Percentiles rank a stretch among this genome's conserved stretches.
Conservation (phyloP, 345 rosid genomes). For the Syzygium aromaticum region DNA sequence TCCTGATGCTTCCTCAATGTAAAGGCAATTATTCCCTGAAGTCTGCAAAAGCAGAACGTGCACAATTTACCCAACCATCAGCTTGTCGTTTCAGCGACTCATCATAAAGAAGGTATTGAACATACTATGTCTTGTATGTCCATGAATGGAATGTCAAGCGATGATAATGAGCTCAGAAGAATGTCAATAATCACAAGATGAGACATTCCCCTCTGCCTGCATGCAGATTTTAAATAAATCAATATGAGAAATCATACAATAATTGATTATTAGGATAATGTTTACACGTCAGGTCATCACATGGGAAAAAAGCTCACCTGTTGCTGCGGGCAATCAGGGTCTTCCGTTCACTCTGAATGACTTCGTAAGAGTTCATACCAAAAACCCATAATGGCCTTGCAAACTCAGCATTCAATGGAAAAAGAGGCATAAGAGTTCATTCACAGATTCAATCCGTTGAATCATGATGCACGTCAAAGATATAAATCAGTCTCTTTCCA, state of each 20-base stretch:
- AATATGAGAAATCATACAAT: not conserved
- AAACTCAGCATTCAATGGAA: slow-evolving; percentile 73
- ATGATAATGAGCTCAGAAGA: slow-evolving; percentile 47
- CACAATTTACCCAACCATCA: not conserved
- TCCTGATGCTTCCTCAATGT: slow-evolving; percentile 78
- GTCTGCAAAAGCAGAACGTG: slow-evolving; percentile 36
- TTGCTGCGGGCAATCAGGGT: slow-evolving; percentile 73
- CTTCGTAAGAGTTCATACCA: slow-evolving; percentile 70
- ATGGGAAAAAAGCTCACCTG: slow-evolving; percentile 31
- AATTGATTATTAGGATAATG: not conserved
- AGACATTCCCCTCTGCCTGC: slow-evolving; percentile 88
- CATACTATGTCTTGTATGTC: slow-evolving; percentile 74
- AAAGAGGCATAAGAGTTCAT: slow-evolving; percentile 42
- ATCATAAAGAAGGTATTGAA: slow-evolving; percentile 3
- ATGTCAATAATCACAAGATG: slow-evolving; percentile 70
- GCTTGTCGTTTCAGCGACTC: not conserved
- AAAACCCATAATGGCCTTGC: slow-evolving; percentile 80
- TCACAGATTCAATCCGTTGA: slow-evolving; percentile 55
- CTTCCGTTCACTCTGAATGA: slow-evolving; percentile 43
- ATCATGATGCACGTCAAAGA: not conserved
- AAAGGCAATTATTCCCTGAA: slow-evolving; percentile 52
- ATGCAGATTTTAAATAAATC: slow-evolving; percentile 8
- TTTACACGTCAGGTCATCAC: not conserved
- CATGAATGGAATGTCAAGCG: slow-evolving; percentile 76
- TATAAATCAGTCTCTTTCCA: not conserved